Evolutionary conservation across 139 green algal species (phyloP).

Genomic region (Chlorella sp.): DNA sequence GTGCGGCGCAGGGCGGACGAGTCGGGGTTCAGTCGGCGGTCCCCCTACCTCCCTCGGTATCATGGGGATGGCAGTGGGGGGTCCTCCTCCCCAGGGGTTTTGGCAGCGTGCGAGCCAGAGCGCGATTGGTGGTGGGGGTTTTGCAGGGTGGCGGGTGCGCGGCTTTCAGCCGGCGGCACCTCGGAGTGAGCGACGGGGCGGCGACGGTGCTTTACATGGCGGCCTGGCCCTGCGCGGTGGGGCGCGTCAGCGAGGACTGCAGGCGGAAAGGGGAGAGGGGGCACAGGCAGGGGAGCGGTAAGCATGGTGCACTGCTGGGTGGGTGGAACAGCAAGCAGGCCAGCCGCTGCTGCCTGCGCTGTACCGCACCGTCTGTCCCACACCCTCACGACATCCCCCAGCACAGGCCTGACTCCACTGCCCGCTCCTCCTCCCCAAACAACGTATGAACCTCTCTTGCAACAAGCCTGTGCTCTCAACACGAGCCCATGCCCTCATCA

Average conservation of each 20-base stretch:
- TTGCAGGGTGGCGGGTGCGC: background rate
- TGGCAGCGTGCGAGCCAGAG: background rate
- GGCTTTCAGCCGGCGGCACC: background rate
- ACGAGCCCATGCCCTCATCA: no score
- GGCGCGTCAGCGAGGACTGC: slow-evolving; percentile 33
- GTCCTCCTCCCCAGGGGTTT: background rate
- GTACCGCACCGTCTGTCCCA: background rate
- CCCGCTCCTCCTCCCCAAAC: no score
- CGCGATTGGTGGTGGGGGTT: background rate
- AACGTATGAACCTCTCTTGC: no score
- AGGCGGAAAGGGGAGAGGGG: background rate
- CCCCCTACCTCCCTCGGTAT: slow-evolving; percentile 12
- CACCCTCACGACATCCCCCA: background rate
- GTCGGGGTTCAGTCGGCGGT: background rate
- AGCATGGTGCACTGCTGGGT: background rate
- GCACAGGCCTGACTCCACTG: background rate
- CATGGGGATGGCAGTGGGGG: background rate
- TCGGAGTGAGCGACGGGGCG: background rate
- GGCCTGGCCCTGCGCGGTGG: slow-evolving; percentile 23
- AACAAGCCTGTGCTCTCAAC: no score
- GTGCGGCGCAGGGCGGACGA: background rate
- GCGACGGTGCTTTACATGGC: slow-evolving; percentile 12
- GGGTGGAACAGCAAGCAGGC: background rate
- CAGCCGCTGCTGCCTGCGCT: background rate
- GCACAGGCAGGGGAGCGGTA: background rate